A percentile compares a stretch with the other conserved stretches of the same genome.
Evolutionary conservation across 441 rosid species (phyloP).

Genomic region (Arabidopsis hybrid): DNA sequence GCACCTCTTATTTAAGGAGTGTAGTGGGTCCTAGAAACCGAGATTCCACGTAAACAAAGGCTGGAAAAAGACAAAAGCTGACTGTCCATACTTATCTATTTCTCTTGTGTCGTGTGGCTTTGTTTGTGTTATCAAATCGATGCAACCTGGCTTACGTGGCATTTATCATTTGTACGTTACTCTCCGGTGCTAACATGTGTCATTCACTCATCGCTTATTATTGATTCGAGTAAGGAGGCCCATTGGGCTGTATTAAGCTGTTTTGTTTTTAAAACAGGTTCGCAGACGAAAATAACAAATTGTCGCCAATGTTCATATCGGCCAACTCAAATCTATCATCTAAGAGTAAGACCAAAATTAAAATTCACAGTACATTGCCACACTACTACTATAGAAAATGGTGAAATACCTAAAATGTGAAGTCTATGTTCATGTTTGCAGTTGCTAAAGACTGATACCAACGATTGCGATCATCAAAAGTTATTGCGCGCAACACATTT

Average conservation of each 20-base stretch:
- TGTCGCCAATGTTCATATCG: too few species aligned
- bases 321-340: too few species aligned
- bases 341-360: too few species aligned
- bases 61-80: slow-evolving; percentile 24
- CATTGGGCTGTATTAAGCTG: slow-evolving; percentile 20
- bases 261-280: too few species aligned
- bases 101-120: slow-evolving; percentile 19
- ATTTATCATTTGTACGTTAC: neutral
- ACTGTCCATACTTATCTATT: slow-evolving; percentile 40
- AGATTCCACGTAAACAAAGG: slow-evolving; percentile 34
- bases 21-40: slow-evolving; percentile 26
- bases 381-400: too few species aligned
- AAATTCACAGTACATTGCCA: too few species aligned
- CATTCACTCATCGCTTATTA: neutral
- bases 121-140: slow-evolving; percentile 25
- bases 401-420: too few species aligned
- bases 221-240: slow-evolving; percentile 10
- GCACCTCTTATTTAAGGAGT: neutral
- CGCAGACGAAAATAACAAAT: too few species aligned
- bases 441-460: too few species aligned
- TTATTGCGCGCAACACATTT: too few species aligned
- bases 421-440: too few species aligned
- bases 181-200: slow-evolving; percentile 5
- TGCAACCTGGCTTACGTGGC: slow-evolving; percentile 34
- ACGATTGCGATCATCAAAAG: too few species aligned